Evolutionary conservation across 1,284 basidiomycete genomes (phyloP).

Genomic region (Cryptococcus sp.): DNA sequence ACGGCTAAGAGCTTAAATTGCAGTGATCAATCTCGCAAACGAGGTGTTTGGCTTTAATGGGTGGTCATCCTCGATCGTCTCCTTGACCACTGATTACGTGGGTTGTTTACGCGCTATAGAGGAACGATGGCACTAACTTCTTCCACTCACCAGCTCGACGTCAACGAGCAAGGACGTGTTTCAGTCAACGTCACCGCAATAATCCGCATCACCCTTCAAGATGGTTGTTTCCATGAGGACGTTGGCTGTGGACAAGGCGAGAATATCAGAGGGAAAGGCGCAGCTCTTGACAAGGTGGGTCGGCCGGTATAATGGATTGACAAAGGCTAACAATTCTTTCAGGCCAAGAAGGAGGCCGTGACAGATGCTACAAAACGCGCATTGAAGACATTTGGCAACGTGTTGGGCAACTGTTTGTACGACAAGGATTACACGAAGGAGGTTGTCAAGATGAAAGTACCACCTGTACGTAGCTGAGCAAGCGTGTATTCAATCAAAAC

Average conservation of each 20-base stretch:
- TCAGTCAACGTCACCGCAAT: conserved; percentile 82
- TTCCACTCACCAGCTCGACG: conserved; percentile 57
- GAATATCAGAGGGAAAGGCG: conserved; percentile 79
- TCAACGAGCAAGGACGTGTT: conserved; percentile 66
- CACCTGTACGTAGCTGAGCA: conserved; percentile 62
- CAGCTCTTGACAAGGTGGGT: conserved; percentile 86
- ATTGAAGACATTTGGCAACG: conserved; percentile 87
- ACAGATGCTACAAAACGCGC: conserved; percentile 92
- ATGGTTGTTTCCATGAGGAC: conserved; percentile 91
- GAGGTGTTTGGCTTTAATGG: conserved; percentile 99
- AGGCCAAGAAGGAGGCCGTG: conserved; percentile 98
- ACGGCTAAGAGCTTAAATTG: neutral
- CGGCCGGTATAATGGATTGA: neutral
- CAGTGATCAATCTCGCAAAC: conserved; percentile 89
- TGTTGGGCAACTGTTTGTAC: conserved; percentile 93
- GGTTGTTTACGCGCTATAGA: conserved; percentile 17
- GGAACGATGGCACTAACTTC: conserved; percentile 5
- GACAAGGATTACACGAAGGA: conserved; percentile 86
- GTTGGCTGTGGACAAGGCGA: conserved; percentile 86
- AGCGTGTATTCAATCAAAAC: neutral
- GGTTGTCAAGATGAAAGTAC: conserved; percentile 80
- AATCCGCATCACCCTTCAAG: conserved; percentile 80
- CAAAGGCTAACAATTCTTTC: conserved; percentile 13
- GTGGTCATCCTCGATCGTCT: conserved; percentile 86
- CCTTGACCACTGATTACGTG: conserved; percentile 68